A percentile compares a stretch with the other conserved stretches of the same genome.
phyloP scores from a whole-genome alignment of 768 basidiomycete genomes.

The Mycena rebaudengoi region DNA sequence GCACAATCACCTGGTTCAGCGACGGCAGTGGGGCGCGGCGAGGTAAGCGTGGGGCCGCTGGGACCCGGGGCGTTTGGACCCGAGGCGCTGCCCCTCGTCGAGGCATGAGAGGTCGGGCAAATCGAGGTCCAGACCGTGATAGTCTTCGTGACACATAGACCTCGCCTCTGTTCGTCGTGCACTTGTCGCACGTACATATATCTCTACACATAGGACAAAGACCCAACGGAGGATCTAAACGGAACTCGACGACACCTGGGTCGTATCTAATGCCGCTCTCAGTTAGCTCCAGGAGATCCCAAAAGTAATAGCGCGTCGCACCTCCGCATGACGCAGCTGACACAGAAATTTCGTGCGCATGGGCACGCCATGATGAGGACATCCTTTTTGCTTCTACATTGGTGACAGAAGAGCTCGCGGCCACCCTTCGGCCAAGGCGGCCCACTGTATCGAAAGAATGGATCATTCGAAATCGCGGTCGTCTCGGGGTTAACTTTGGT shows the following conservation, averaged over 20 bases:
- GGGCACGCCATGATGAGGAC: not conserved
- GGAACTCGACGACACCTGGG: constrained; percentile 7
- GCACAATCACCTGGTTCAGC: constrained; percentile 10
- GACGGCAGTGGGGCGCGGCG: not conserved
- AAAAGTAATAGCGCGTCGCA: not conserved
- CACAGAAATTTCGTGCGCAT: constrained; percentile 12
- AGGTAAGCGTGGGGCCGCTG: not conserved
- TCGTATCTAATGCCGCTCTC: not conserved
- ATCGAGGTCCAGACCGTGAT: not conserved
- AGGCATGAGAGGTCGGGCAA: not conserved
- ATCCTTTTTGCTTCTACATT: constrained; percentile 8
- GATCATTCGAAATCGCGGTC: too few species aligned
- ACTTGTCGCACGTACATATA: constrained; percentile 19
- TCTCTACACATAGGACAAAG: constrained; percentile 10
- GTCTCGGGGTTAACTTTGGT: too few species aligned
- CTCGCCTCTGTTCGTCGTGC: constrained; percentile 13
- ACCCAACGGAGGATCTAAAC: not conserved
- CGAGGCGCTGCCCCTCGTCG: not conserved
- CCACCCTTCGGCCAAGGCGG: constrained; percentile 22
- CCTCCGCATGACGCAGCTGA: constrained; percentile 23
- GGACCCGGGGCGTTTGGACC: too few species aligned
- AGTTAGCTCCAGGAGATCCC: not conserved
- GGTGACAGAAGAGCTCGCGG: constrained; percentile 7
- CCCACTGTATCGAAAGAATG: constrained; percentile 25
- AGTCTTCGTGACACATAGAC: not conserved